Base-by-base conservation (phyloP, 257 asterid species). In the Mitragyna speciosa region DNA sequence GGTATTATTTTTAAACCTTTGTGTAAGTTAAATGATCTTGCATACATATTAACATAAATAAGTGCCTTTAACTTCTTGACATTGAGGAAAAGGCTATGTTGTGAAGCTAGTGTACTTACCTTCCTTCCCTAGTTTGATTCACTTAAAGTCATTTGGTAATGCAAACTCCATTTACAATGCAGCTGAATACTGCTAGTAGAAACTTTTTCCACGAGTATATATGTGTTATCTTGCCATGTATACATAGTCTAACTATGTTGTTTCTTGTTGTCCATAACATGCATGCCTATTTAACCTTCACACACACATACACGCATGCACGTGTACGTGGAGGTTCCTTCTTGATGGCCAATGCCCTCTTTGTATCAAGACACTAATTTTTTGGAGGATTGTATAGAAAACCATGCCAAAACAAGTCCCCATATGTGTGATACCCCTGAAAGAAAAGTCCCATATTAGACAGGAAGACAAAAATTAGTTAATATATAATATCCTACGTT, bases 331-430 rank as follows among this genome's bases (percentile, higher is more conserved):
- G 58, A 36, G 43, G 65, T 36, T 39, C 66, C 20, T 49, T 73
- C 47, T 51, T 2, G 77, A 73, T 73, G 24, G 20, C 43, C 77
- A 30, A 16, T 17, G 24, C 48, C 65, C 51, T 73, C 81, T 82
- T 82, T 80, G 52, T 84, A 90, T 84, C 97, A 95, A 98, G 97
- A 92, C 78, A 84, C 87, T 36, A 95, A 96, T 39, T 89, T 95
- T 85, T 75, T 95, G 89, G 99, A 95, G 90, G 97, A 97, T 67
- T 93, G 99, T 88, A 87, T 95, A 78, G 99, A 95, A 83, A 95
- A 95, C 81, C 96, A 95, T 88, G 93, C 99, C 56, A 95, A 95
- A 89, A 87, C 97, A 82, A 91, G 91, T 87, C 97, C 93, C 72
- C 93, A 80, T 88, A 93, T 95, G 98, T n/a, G n/a, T n/a, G n/a